Evolutionary conservation across 768 basidiomycete genomes (phyloP).

Genomic region (Mycena crocata): DNA sequence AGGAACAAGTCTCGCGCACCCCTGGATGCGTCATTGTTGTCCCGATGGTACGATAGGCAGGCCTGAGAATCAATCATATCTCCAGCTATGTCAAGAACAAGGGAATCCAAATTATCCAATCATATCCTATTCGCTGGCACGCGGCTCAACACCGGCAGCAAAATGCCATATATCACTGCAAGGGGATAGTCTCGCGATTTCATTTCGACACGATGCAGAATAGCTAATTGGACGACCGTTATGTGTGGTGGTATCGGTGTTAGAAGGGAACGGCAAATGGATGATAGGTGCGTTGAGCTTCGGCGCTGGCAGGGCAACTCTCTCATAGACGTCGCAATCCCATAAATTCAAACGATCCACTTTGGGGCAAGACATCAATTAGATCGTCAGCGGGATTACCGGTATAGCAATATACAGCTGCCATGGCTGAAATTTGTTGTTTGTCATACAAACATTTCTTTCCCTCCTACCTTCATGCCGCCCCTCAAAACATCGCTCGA

Average conservation of each 20-base stretch:
- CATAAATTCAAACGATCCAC: conserved; percentile 2
- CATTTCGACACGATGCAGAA: conserved; percentile 4
- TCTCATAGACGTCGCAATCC: conserved; percentile 9
- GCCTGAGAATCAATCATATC: conserved; percentile 20
- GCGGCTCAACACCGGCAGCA: conserved; percentile 9
- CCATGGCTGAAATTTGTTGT: conserved; percentile 33
- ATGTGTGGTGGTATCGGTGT: background rate
- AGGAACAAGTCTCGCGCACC: background rate
- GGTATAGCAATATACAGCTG: conserved; percentile 34
- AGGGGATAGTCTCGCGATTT: conserved; percentile 11
- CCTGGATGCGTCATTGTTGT: conserved; percentile 15
- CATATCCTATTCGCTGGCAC: conserved; percentile 14
- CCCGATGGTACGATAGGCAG: conserved; percentile 10
- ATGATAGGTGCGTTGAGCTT: background rate
- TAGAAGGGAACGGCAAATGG: conserved; percentile 2
- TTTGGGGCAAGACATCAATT: background rate
- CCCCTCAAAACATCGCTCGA: conserved; percentile 47
- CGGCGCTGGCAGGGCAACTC: conserved; percentile 22
- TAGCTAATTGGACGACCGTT: background rate
- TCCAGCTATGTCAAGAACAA: background rate
- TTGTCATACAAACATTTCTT: conserved; percentile 40
- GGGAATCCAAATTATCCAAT: conserved; percentile 12
- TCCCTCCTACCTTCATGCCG: conserved; percentile 40
- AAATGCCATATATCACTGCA: conserved; percentile 5
- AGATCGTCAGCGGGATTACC: conserved; percentile 25